Conservation (phyloP, 2,329 filamentous ascomycete species). For the Fusarium burgessii region DNA sequence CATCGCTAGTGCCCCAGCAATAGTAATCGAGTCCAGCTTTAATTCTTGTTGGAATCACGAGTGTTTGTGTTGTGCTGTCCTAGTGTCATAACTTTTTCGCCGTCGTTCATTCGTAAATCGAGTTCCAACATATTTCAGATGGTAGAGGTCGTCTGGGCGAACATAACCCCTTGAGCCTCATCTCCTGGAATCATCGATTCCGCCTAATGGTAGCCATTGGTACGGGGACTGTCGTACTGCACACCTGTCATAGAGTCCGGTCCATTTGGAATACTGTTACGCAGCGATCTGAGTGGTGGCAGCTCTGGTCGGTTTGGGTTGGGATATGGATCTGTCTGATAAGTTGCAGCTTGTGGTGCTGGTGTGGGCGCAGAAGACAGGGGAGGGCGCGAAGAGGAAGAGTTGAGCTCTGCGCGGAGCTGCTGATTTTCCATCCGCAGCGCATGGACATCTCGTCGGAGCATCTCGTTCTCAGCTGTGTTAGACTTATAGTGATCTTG, state of each 20-base stretch:
- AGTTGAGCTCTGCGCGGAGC: constrained; percentile 54
- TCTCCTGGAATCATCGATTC: constrained; percentile 46
- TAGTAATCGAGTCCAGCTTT: constrained; percentile 16
- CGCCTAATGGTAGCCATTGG: constrained; percentile 61
- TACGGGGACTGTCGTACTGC: constrained; percentile 67
- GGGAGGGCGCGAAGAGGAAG: constrained; percentile 45
- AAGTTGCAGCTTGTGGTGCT: constrained; percentile 42
- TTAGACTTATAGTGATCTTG: constrained; percentile 59
- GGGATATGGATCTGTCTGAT: constrained; percentile 49
- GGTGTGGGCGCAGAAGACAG: constrained; percentile 36
- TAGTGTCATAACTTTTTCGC: constrained; percentile 44
- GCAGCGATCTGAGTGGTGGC: constrained; percentile 67
- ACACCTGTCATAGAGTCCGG: constrained; percentile 76
- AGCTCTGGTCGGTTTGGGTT: constrained; percentile 61
- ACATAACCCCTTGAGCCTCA: neutral
- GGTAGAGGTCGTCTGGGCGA: neutral
- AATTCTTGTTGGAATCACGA: constrained; percentile 28
- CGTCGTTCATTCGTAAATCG: constrained; percentile 46
- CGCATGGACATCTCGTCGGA: constrained; percentile 63
- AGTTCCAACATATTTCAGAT: constrained; percentile 32
- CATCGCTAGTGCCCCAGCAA: constrained; percentile 14
- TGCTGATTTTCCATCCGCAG: constrained; percentile 63
- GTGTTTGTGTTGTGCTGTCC: constrained; percentile 22
- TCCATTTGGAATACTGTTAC: constrained; percentile 55
- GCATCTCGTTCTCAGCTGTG: constrained; percentile 59